phyloP scores from a whole-genome alignment of 1,284 basidiomycete species.

The Fomitopsis palustris region DNA sequence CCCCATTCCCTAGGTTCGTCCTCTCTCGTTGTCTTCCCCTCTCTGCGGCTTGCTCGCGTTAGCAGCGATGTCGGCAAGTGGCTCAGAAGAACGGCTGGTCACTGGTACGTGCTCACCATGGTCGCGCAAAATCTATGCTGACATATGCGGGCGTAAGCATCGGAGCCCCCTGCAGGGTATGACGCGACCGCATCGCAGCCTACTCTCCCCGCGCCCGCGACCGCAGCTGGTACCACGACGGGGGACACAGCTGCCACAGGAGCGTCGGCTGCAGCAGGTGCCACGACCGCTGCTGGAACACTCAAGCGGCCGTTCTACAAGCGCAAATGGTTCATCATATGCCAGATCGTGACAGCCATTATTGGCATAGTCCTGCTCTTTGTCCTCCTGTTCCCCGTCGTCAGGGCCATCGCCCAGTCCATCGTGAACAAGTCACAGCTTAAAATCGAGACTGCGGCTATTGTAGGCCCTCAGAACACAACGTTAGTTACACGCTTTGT shows the following conservation, averaged over 20 bases:
- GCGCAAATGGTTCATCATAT: not conserved
- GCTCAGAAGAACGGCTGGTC: not conserved
- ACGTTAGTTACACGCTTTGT: not conserved
- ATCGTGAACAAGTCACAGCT: not conserved
- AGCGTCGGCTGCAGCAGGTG: not conserved
- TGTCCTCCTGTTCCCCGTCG: not conserved
- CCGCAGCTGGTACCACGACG: not conserved
- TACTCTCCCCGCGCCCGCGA: not conserved
- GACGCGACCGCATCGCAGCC: not conserved
- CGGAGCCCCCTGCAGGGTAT: not conserved
- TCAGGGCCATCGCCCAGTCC: not conserved
- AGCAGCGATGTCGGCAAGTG: not conserved
- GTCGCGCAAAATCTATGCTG: not conserved
- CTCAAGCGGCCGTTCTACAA: not conserved
- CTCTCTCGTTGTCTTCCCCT: not conserved
- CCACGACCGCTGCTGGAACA: not conserved
- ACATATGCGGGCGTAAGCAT: not conserved
- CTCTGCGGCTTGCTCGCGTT: not conserved
- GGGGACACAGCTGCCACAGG: not conserved
- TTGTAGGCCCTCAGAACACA: not conserved
- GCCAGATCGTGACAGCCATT: not conserved
- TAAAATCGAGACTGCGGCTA: not conserved
- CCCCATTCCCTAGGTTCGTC: not conserved
- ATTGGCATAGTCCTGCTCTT: not conserved
- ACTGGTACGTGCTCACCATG: not conserved